Evolutionary conservation across 805 yeast genomes (phyloP).

Genomic region (Yarrowia sp.): DNA sequence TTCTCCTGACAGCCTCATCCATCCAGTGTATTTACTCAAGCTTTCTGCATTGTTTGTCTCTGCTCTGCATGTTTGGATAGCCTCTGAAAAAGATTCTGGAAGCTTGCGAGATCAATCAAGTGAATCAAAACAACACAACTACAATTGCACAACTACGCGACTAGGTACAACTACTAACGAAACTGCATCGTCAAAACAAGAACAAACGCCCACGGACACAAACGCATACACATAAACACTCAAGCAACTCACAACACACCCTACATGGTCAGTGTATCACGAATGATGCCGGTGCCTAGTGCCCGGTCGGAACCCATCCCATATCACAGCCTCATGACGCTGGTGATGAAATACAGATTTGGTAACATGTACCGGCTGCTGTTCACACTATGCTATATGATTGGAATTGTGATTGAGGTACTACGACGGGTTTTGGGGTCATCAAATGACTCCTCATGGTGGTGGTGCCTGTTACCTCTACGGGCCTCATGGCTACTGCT

Average conservation of each 20-base stretch:
- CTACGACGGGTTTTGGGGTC: background rate
- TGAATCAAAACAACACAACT: background rate
- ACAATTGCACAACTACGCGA: background rate
- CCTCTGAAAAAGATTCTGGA: slow-evolving; percentile 12
- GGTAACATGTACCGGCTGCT: slow-evolving; percentile 19
- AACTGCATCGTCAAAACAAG: background rate
- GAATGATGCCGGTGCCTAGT: slow-evolving; percentile 25
- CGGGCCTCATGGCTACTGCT: slow-evolving; percentile 10
- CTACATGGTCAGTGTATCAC: slow-evolving; percentile 17
- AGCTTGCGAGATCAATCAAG: background rate
- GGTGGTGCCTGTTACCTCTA: slow-evolving; percentile 20
- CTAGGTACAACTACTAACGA: background rate
- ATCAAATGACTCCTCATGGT: slow-evolving; percentile 3
- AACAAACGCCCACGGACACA: background rate
- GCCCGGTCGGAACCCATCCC: slow-evolving; percentile 15
- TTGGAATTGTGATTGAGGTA: background rate
- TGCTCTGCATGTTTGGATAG: background rate
- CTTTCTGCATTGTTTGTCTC: background rate
- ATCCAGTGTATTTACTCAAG: too few relatives aligned
- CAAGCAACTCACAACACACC: background rate
- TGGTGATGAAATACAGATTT: slow-evolving; percentile 15
- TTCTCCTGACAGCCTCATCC: too few relatives aligned
- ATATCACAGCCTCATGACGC: slow-evolving; percentile 5
- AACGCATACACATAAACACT: too few relatives aligned
- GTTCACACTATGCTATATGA: background rate